Evolutionary conservation across 2,329 filamentous ascomycete genomes (phyloP).

Genomic region (Aspergillus sp.): DNA sequence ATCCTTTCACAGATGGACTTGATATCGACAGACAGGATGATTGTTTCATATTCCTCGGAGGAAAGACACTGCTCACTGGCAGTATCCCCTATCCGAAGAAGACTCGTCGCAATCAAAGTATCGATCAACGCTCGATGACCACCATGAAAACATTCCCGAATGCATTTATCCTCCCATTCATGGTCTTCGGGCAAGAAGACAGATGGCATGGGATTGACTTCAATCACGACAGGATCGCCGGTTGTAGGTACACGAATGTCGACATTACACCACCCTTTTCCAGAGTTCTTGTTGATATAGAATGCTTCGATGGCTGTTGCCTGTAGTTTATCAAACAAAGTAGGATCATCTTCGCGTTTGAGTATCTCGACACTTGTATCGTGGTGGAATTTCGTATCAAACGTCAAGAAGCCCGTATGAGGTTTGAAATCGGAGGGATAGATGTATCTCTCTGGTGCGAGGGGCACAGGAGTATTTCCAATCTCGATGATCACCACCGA

Average conservation of each 20-base stretch:
- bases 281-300: conserved; percentile 8
- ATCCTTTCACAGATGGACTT: no score
- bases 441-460: conserved; percentile 1
- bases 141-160: conserved; percentile 12
- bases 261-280: conserved; percentile 13
- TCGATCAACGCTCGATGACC: conserved; percentile 14
- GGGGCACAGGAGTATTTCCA: conserved; percentile 11
- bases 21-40: no score
- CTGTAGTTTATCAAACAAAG: conserved; percentile 14
- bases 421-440: conserved; percentile 4
- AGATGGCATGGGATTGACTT: conserved; percentile 18
- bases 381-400: conserved; percentile 16
- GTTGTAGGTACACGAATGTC: conserved; percentile 14
- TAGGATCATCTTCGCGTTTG: conserved; percentile 9
- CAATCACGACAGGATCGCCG: conserved; percentile 15
- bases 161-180: conserved; percentile 10
- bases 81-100: conserved; percentile 2
- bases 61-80: no score
- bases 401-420: conserved; percentile 11
- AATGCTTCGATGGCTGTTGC: conserved; percentile 15
- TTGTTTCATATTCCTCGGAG: no score
- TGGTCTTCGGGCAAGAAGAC: conserved; percentile 12
- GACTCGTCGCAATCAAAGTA: conserved; percentile 16
- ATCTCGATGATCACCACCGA: conserved; percentile 14
- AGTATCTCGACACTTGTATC: conserved; percentile 12